phyloP scores from a whole-genome alignment of 1,284 basidiomycete species.

The Wallemia ichthyophaga region DNA sequence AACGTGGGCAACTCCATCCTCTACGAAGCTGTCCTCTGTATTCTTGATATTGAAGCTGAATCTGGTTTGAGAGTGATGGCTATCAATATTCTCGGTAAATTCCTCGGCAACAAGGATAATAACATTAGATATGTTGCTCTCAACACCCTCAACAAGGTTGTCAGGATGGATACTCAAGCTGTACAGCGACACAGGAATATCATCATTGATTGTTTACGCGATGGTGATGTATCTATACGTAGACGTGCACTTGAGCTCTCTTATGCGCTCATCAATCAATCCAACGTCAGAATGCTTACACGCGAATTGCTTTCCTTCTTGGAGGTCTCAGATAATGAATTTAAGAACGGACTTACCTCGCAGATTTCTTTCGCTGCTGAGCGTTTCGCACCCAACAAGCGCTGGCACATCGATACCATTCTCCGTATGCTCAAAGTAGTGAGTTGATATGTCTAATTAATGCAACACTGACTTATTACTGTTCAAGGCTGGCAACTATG shows the following conservation, averaged over 20 bases:
- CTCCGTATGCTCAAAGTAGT: conserved; percentile 73
- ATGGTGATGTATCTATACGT: conserved; percentile 95
- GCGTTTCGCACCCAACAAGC: conserved; percentile 81
- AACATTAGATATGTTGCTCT: conserved; percentile 98
- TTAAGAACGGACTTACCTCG: conserved; percentile 90
- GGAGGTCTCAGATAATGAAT: conserved; percentile 94
- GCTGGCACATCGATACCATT: conserved; percentile 98
- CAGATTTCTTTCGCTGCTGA: conserved; percentile 91
- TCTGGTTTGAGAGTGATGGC: conserved; percentile 91
- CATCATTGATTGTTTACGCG: conserved; percentile 87
- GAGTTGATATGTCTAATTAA: conserved; percentile 12
- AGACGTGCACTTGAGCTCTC: conserved; percentile 85
- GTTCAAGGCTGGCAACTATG: conserved; percentile 76
- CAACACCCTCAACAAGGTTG: conserved; percentile 95
- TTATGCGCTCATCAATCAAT: conserved; percentile 88
- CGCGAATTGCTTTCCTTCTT: conserved; percentile 82
- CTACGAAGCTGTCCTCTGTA: conserved; percentile 88
- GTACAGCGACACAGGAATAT: conserved; percentile 94
- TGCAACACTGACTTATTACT: background rate
- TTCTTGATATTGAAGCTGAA: conserved; percentile 96
- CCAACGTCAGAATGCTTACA: conserved; percentile 72
- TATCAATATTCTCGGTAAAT: conserved; percentile 97
- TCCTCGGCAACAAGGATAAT: conserved; percentile 90
- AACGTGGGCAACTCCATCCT: conserved; percentile 96
- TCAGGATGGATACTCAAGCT: conserved; percentile 89